A percentile compares a stretch with the other conserved stretches of the same genome.
Conservation (phyloP, 805 yeast species). For the Yarrowia sp. region DNA sequence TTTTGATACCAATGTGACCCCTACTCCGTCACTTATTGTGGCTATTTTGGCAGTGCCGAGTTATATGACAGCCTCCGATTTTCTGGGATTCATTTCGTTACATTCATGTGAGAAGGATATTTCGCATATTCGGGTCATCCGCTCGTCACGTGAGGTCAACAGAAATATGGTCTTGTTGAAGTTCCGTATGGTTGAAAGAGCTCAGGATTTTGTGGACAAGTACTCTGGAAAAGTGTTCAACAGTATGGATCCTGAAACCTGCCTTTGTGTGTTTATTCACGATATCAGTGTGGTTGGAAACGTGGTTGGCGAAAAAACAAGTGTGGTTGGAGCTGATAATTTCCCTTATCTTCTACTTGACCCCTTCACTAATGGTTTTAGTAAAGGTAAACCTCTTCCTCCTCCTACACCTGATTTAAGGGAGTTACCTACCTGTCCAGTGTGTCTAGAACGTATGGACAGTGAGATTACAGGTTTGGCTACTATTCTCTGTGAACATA, state of each 20-base stretch:
- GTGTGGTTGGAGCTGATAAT: conserved; percentile 34
- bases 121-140: conserved; percentile 69
- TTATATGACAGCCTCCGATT: conserved; percentile 80
- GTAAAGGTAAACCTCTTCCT: conserved; percentile 30
- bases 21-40: conserved; percentile 53
- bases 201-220: conserved; percentile 61
- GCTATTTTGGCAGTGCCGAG: conserved; percentile 84
- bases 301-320: neutral
- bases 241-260: conserved; percentile 84
- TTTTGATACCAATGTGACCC: conserved; percentile 24
- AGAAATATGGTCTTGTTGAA: conserved; percentile 77
- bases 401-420: conserved; percentile 38
- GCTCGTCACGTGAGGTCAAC: conserved; percentile 53
- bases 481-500: conserved; percentile 90
- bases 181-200: conserved; percentile 55
- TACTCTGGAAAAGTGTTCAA: conserved; percentile 76
- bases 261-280: conserved; percentile 65
- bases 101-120: conserved; percentile 48
- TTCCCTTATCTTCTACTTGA: conserved; percentile 71
- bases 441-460: conserved; percentile 86
- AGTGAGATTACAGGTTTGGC: conserved; percentile 72
- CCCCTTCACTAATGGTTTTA: conserved; percentile 48
- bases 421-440: conserved; percentile 91
- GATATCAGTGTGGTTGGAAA: conserved; percentile 7
- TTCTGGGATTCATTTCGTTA: conserved; percentile 77